phyloP scores from a whole-genome alignment of 176 grass and related monocot genomes.

The Musa troglodytarum region DNA sequence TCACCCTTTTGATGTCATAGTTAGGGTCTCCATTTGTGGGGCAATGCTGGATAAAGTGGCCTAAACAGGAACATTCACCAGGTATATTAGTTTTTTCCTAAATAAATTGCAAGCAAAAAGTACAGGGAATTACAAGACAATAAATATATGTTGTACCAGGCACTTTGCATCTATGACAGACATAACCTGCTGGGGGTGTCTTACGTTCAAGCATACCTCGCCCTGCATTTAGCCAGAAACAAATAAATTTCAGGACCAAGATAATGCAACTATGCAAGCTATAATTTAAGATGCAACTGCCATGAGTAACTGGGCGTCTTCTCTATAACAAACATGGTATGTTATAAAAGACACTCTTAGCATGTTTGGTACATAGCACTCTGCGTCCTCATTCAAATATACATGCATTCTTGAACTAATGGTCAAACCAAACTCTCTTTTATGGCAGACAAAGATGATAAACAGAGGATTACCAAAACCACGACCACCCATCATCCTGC shows the following conservation, averaged over 20 bases:
- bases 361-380: no score
- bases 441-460: slow-evolving; percentile 7
- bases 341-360: no score
- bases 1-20: slow-evolving; percentile 79
- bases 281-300: background rate
- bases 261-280: background rate
- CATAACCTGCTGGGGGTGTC: slow-evolving; percentile 82
- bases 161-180: slow-evolving; percentile 96
- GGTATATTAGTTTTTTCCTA: slow-evolving; percentile 13
- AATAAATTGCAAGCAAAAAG: background rate
- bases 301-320: background rate
- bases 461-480: slow-evolving; percentile 71
- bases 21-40: slow-evolving; percentile 90
- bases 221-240: slow-evolving; percentile 42
- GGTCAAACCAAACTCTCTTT: no score
- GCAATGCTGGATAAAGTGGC: slow-evolving; percentile 98
- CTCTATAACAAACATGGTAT: no score
- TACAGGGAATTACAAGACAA: background rate
- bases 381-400: no score
- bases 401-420: no score
- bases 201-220: slow-evolving; percentile 58
- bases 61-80: slow-evolving; percentile 30
- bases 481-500: slow-evolving; percentile 64
- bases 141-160: slow-evolving; percentile 44
- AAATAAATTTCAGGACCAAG: slow-evolving; percentile 14